Evolutionary conservation across 108 stramenopile genomes (phyloP), one percentile per base, ranked within the genome.

Genomic region (Aureococcus anophagefferens): DNA sequence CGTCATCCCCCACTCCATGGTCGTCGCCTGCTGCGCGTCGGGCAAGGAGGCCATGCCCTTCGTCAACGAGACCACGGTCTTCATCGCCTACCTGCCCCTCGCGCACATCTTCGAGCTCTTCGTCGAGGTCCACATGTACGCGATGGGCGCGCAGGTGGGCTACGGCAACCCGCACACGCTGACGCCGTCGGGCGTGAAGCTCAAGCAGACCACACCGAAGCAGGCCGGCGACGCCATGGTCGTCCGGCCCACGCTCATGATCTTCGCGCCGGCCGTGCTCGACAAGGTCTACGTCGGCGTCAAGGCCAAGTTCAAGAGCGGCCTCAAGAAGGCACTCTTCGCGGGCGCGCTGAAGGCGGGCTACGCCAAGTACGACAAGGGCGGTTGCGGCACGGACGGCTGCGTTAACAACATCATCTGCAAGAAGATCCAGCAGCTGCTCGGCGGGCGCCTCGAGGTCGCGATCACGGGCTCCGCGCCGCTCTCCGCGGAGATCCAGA

Each of bases 1-100:
- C 4, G 89, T 95, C 69, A 86, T 95, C 46, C 88, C 84, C 25
- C 97, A 98, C 81, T 64, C 69, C 33, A 87, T 90, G 76, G 77
- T 95, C 51, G 76, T 93, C 29, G 92, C 89, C n/a, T 85, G 73
- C 30, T 74, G 70, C 34, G 85, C 85, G 5, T 73, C 85, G 36
- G 80, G 68, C 1, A 79, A 83, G 30, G 63, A 69, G 30, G 34
- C 40, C 18, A 69, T 89, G 18, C 75, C 68, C 64, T 69, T 74
- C 74, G 37, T 68, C 35, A 65, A 68, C 44, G 15, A 25, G 32
- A n/a, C 30, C 59, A 71, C 72, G 7, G 30, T 67, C 59, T 73
- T 68, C 67, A 44, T 77, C 13, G 72, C 71, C n/a, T 77, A 77
- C 46, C 76, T 77, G 32, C 76, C 76, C 21, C 67, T 72, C 29